Evolutionary conservation across 176 grass and related monocot species (phyloP).

Genomic region (Saccharum spontaneum): DNA sequence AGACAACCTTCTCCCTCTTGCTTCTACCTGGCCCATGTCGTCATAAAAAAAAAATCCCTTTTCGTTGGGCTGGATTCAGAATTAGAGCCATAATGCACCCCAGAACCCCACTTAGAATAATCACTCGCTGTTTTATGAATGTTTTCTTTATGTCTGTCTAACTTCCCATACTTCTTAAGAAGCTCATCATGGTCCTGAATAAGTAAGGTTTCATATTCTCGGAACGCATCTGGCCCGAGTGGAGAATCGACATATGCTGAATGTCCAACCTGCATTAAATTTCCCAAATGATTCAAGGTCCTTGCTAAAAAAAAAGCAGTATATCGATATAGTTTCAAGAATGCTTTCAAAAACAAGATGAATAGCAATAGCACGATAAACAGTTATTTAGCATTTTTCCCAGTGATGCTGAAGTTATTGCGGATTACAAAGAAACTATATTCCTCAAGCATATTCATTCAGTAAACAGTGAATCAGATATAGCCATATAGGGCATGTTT

Average conservation of each 20-base stretch:
- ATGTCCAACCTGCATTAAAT: constrained; percentile 71
- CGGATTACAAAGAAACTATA: constrained; percentile 11
- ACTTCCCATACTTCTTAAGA: constrained; percentile 57
- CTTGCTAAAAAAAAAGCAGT: not conserved
- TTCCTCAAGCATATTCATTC: not conserved
- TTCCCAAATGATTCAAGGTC: constrained; percentile 17
- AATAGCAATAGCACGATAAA: not conserved
- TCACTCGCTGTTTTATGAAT: constrained; percentile 21
- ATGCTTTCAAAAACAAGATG: not conserved
- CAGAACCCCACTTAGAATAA: constrained; percentile 37
- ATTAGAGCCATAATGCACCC: constrained; percentile 44
- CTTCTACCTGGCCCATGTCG: constrained; percentile 38
- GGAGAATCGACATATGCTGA: constrained; percentile 80
- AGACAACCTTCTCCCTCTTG: constrained; percentile 45
- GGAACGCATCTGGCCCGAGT: constrained; percentile 92
- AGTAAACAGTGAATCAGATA: not conserved
- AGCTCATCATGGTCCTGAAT: constrained; percentile 91
- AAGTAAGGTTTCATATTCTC: constrained; percentile 84
- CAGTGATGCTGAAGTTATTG: not conserved
- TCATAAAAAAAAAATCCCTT: constrained; percentile 39
- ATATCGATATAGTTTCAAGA: constrained; percentile 17
- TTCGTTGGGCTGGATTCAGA: constrained; percentile 43
- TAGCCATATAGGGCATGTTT: not conserved
- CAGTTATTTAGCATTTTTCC: constrained; percentile 4
- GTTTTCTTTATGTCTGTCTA: constrained; percentile 32